phyloP scores from a whole-genome alignment of 768 basidiomycete genomes.

The Mycena albidolilacea region DNA sequence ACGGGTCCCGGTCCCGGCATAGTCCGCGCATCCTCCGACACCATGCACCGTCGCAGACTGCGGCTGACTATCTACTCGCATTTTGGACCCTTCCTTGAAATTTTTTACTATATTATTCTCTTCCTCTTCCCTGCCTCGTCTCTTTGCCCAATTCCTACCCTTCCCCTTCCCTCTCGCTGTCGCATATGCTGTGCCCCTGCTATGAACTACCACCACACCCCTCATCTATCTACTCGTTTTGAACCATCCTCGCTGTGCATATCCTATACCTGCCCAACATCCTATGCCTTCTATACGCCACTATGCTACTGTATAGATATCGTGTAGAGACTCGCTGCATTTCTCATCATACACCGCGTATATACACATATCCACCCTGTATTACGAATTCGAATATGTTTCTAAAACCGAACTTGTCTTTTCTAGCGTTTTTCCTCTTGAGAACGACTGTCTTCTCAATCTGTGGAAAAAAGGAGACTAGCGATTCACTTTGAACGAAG shows the following conservation, averaged over 20 bases:
- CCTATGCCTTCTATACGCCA: not conserved
- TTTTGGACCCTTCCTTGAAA: constrained; percentile 24
- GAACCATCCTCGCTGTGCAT: constrained; percentile 13
- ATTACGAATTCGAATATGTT: not conserved
- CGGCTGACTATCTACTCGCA: not conserved
- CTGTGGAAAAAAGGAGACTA: too few relatives aligned
- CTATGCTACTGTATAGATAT: constrained; percentile 4
- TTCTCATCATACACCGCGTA: not conserved
- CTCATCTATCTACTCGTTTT: constrained; percentile 15
- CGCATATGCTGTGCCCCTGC: constrained; percentile 36
- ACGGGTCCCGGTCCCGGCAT: constrained; percentile 40
- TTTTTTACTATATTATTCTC: constrained; percentile 37
- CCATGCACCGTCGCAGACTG: not conserved
- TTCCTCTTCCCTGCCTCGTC: constrained; percentile 21
- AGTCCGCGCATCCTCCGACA: not conserved
- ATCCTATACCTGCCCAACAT: constrained; percentile 9
- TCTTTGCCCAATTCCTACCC: constrained; percentile 1
- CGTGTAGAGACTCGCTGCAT: constrained; percentile 1
- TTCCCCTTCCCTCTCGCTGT: constrained; percentile 18
- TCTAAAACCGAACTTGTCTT: constrained; percentile 1
- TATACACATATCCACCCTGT: constrained; percentile 20
- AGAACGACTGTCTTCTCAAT: too few relatives aligned
- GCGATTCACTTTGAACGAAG: too few relatives aligned
- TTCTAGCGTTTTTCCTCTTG: not conserved
- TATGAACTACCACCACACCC: constrained; percentile 18